phyloP scores from a whole-genome alignment of 805 yeast species.

The Komagataella kurtzmanii region DNA sequence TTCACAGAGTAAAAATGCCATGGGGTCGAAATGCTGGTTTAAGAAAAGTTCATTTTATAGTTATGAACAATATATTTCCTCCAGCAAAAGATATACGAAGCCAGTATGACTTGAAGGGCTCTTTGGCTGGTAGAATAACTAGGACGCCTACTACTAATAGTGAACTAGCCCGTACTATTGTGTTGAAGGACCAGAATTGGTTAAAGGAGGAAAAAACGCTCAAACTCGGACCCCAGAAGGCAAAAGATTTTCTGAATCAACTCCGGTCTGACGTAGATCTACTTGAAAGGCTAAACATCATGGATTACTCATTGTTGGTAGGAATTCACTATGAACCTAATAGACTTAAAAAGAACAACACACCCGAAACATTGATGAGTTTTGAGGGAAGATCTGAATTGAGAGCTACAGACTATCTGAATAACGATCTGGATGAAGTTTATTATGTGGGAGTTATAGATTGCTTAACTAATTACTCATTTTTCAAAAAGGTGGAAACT shows the following conservation, averaged over 20 bases:
- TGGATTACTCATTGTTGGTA: conserved; percentile 88
- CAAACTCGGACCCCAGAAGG: conserved; percentile 64
- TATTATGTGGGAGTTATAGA: conserved; percentile 93
- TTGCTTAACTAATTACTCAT: conserved; percentile 72
- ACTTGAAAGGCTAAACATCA: conserved; percentile 63
- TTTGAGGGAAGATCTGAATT: background rate
- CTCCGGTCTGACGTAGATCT: conserved; percentile 63
- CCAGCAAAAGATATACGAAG: conserved; percentile 78
- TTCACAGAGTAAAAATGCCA: conserved; percentile 88
- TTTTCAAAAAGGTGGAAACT: conserved; percentile 71
- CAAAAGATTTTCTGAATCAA: conserved; percentile 49
- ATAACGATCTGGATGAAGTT: conserved; percentile 50
- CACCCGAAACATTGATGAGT: conserved; percentile 5
- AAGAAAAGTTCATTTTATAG: conserved; percentile 80
- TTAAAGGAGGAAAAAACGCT: conserved; percentile 49
- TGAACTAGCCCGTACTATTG: conserved; percentile 22
- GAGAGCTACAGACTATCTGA: conserved; percentile 28
- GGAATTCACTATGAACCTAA: conserved; percentile 60
- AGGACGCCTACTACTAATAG: conserved; percentile 18
- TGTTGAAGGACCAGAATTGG: conserved; percentile 86
- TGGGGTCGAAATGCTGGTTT: conserved; percentile 31
- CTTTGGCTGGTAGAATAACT: conserved; percentile 69
- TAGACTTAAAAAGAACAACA: conserved; percentile 36
- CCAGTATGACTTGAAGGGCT: conserved; percentile 88
- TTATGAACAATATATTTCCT: conserved; percentile 95